These are phyloP conservation scores for Lentinus tigrinus DNA, from an alignment of 768 basidiomycete species.

Conservation along the genomic window DNA sequence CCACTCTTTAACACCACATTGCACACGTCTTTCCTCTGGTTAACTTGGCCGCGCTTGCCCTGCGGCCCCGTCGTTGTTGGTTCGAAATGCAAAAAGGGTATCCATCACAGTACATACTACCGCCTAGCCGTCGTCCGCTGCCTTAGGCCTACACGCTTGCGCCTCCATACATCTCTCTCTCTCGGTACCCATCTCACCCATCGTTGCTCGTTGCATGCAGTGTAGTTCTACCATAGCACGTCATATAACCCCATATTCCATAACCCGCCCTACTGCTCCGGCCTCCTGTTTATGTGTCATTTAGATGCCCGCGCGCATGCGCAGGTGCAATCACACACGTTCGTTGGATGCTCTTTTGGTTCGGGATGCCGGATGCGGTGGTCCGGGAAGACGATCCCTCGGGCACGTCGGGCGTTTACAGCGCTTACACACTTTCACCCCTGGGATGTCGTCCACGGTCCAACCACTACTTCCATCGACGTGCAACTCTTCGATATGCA, in stretches of 20 bases:
- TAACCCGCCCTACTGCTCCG: not conserved
- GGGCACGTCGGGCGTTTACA: too few species aligned
- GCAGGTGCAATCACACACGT: too few species aligned
- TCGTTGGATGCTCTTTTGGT: not conserved
- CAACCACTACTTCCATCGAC: too few species aligned
- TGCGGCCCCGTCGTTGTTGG: too few species aligned
- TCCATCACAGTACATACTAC: not conserved
- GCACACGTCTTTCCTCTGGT: not conserved
- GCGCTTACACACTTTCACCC: too few species aligned
- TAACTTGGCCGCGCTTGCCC: not conserved
- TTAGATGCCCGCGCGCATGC: not conserved
- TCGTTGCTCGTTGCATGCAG: not conserved
- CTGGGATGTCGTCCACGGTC: too few species aligned
- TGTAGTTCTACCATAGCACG: not conserved
- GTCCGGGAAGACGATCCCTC: too few species aligned
- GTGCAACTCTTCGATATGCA: too few species aligned
- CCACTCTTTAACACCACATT: not conserved
- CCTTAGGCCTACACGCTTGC: too few species aligned
- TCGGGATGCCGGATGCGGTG: not conserved
- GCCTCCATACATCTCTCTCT: too few species aligned
- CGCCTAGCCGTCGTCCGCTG: slow-evolving; percentile 6
- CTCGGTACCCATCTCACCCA: too few species aligned
- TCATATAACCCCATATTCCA: too few species aligned
- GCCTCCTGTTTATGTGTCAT: not conserved
- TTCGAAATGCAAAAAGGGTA: slow-evolving; percentile 7